These are phyloP conservation scores for Aegilops longissima DNA, from an alignment of 176 grass and related monocot genomes.

Conservation along the genomic window DNA sequence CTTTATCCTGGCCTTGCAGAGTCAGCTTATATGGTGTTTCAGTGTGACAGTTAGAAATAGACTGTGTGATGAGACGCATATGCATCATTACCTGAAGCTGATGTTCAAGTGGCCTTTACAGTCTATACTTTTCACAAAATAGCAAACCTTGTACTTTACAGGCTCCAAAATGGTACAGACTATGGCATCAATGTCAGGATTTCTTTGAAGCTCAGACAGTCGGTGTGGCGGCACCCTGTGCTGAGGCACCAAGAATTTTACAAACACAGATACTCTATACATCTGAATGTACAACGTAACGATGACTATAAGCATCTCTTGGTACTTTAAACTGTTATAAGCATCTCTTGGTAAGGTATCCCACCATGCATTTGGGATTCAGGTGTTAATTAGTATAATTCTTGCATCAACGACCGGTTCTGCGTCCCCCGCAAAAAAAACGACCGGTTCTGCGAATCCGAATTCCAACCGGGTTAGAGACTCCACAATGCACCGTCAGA, in stretches of 20 bases:
- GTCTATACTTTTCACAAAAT: background rate
- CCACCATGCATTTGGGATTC: background rate
- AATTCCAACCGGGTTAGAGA: background rate
- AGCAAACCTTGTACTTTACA: slow-evolving; percentile 13
- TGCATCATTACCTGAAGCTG: too few relatives aligned
- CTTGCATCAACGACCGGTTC: background rate
- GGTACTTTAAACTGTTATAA: background rate
- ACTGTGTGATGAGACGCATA: too few relatives aligned
- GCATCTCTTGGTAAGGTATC: slow-evolving; percentile 1
- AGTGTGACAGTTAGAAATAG: too few relatives aligned
- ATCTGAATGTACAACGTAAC: slow-evolving; percentile 33
- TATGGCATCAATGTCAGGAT: background rate
- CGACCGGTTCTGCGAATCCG: background rate
- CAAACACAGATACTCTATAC: background rate
- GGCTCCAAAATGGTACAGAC: background rate
- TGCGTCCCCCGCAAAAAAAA: too few relatives aligned
- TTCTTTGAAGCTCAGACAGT: background rate
- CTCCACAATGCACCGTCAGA: too few relatives aligned
- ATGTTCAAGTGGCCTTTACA: too few relatives aligned
- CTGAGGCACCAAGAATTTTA: slow-evolving; percentile 2
- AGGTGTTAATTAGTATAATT: background rate
- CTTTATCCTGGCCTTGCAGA: too few relatives aligned
- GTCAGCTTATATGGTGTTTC: too few relatives aligned
- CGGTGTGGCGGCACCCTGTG: background rate
- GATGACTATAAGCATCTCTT: background rate